Evolutionary conservation across 2,329 filamentous ascomycete species (phyloP).

Genomic region (Monilinia laxa): DNA sequence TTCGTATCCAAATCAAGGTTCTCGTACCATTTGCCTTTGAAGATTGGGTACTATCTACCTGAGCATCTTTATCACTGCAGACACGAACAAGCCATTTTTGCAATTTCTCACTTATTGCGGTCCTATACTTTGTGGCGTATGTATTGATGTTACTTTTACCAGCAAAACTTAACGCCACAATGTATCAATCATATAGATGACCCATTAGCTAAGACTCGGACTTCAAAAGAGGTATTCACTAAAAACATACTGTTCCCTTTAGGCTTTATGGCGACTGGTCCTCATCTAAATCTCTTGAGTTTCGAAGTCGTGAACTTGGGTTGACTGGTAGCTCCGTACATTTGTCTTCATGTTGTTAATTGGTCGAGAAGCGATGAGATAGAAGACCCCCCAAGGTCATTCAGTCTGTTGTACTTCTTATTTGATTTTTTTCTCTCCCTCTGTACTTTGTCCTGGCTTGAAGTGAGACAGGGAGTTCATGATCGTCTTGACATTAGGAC

Average conservation of each 20-base stretch:
- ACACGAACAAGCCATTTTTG: conserved; percentile 3
- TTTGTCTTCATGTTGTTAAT: background rate
- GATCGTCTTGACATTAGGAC: too few species aligned
- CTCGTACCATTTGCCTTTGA: background rate
- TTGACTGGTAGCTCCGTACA: background rate
- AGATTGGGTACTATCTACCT: background rate
- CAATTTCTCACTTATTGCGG: background rate
- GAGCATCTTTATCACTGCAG: background rate
- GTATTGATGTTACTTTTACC: conserved; percentile 13
- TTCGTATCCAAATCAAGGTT: conserved; percentile 5
- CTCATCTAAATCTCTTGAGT: background rate
- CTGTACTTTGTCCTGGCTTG: background rate
- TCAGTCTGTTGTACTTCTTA: background rate
- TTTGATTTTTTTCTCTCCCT: background rate
- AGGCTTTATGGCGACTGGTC: background rate
- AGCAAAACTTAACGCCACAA: conserved; percentile 7
- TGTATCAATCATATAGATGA: conserved; percentile 7
- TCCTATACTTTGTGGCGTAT: conserved; percentile 8
- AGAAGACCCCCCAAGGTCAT: background rate
- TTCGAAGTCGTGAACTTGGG: conserved; percentile 9
- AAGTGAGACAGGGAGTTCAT: background rate
- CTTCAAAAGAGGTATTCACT: background rate
- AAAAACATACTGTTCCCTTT: background rate
- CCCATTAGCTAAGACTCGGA: background rate
- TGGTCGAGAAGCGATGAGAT: background rate